Conservation (phyloP, 371 early-diverging fungal species). For the Circinella minor region DNA sequence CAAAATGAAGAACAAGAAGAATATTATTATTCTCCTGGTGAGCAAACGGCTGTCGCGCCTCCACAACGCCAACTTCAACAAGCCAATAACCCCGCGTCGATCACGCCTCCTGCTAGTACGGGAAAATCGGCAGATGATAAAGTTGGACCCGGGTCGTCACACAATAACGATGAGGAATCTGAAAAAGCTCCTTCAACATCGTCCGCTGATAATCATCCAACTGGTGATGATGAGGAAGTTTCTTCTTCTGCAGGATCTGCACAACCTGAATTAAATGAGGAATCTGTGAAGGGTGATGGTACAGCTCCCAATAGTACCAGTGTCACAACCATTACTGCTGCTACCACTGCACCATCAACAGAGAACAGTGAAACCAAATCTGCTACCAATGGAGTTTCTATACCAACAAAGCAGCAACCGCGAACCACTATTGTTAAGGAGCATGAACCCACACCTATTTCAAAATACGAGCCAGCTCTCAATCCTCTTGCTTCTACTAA, state of each 20-base stretch:
- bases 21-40: constrained; percentile 13
- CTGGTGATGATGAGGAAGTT: neutral
- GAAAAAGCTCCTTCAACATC: neutral
- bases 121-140: constrained; percentile 2
- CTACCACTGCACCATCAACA: constrained; percentile 1
- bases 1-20: constrained; percentile 17
- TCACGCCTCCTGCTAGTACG: constrained; percentile 6
- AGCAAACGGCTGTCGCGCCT: constrained; percentile 1
- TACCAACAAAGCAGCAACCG: neutral
- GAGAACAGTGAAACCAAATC: neutral
- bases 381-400: neutral
- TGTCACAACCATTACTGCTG: neutral
- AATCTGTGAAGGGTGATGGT: neutral
- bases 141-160: neutral
- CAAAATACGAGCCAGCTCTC: constrained; percentile 6
- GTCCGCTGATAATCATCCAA: neutral
- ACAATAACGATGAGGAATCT: neutral
- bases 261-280: neutral
- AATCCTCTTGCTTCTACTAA: neutral
- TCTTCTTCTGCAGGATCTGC: constrained; percentile 2
- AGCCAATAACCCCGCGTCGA: neutral
- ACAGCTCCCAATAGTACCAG: neutral
- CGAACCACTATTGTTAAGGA: neutral
- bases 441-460: neutral
- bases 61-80: neutral